These are phyloP conservation scores for Cutaneotrichosporon dermatis DNA, from an alignment of 1,284 basidiomycete genomes.

Conservation along the genomic window DNA sequence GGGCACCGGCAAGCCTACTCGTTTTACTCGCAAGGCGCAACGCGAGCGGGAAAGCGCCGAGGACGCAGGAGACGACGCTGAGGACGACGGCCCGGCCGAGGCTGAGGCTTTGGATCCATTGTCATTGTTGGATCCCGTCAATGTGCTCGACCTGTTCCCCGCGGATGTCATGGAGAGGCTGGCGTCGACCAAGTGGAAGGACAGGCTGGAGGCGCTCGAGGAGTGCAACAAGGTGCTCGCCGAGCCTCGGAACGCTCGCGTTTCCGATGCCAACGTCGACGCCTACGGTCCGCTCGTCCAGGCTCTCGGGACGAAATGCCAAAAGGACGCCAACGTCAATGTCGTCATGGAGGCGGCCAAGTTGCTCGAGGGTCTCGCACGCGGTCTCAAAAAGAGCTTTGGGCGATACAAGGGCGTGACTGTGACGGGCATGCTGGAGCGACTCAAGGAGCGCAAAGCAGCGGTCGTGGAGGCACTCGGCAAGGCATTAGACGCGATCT, in stretches of 20 bases:
- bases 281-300: slow-evolving; percentile 45
- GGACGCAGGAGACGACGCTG: slow-evolving; percentile 43
- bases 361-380: slow-evolving; percentile 80
- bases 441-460: slow-evolving; percentile 91
- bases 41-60: slow-evolving; percentile 63
- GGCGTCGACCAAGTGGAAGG: slow-evolving; percentile 95
- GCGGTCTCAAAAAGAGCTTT: slow-evolving; percentile 72
- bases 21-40: slow-evolving; percentile 73
- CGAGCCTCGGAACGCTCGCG: slow-evolving; percentile 61
- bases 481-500: slow-evolving; percentile 82
- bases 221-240: slow-evolving; percentile 71
- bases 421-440: slow-evolving; percentile 76
- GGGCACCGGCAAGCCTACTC: slow-evolving; percentile 70
- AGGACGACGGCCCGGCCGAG: slow-evolving; percentile 34
- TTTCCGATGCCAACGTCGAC: slow-evolving; percentile 65
- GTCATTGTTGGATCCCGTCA: slow-evolving; percentile 75
- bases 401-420: slow-evolving; percentile 69
- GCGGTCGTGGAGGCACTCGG: slow-evolving; percentile 86
- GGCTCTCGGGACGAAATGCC: slow-evolving; percentile 73
- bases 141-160: slow-evolving; percentile 72
- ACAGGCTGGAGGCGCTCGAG: slow-evolving; percentile 87
- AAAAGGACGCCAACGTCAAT: slow-evolving; percentile 89
- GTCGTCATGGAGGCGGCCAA: slow-evolving; percentile 87
- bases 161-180: slow-evolving; percentile 67
- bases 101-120: slow-evolving; percentile 65